Percentiles rank a stretch among this genome's conserved stretches.
phyloP scores from a whole-genome alignment of 176 grass and related monocot genomes.

The Bonia amplexicaulis region DNA sequence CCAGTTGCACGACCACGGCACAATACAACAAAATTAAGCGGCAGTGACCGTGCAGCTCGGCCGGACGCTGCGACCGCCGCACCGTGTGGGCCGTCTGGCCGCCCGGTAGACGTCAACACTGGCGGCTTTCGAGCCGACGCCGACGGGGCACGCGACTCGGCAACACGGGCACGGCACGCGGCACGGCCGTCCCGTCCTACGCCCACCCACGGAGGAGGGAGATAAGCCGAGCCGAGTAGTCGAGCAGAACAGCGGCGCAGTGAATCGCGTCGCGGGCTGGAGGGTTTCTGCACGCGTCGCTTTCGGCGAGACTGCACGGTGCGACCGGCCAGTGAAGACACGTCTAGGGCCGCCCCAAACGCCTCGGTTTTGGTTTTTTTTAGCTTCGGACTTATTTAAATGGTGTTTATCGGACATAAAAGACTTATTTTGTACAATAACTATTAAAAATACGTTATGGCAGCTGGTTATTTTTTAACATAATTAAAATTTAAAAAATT shows the following conservation, averaged over 20 bases:
- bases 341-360: neutral
- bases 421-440: too few species aligned
- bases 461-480: too few species aligned
- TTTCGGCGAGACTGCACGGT: neutral
- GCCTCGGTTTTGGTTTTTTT: too few species aligned
- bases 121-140: neutral
- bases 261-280: neutral
- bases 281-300: neutral
- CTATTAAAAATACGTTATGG: too few species aligned
- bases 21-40: neutral
- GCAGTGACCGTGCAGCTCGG: neutral
- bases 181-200: neutral
- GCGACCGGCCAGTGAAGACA: neutral
- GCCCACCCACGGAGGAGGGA: neutral
- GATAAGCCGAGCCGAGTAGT: neutral
- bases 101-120: neutral
- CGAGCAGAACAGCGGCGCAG: neutral
- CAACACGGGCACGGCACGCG: neutral
- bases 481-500: too few species aligned
- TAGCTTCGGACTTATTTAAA: too few species aligned
- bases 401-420: too few species aligned
- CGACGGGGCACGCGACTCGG: neutral
- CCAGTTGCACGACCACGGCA: neutral
- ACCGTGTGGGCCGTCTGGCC: neutral
- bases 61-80: constrained; percentile 4